Evolutionary conservation across 1,139 yeast genomes (phyloP), one percentile per base, ranked within the genome.

Genomic region (Candida sp.): DNA sequence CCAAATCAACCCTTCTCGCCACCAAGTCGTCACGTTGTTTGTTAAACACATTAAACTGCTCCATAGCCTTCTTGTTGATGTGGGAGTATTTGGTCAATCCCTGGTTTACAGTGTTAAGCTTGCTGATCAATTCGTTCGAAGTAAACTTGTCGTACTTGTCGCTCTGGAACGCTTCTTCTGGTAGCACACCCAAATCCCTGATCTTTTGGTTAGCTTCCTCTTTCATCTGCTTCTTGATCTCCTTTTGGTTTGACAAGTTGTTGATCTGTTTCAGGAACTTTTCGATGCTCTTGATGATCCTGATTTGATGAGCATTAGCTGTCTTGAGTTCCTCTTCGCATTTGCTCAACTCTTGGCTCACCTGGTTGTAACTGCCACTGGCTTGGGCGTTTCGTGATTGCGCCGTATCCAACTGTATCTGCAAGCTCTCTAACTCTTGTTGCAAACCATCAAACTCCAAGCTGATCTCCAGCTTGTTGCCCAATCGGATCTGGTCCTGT

Each of bases 21-120:
- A 78, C 78, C 55, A 92, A 73, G 6, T 85, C 88, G 47, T 84
- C 88, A 51, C 89, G 78, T 65, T 92, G 96, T 54, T 81, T 84
- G 12, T 89, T 83, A 65, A 92, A 93, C 42, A 83, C 85, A 50
- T 79, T 75, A 65, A 80, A 90, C 65, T 94, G 97, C 62, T 93
- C 98, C 59, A 90, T 77, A 0, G 99, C 98, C 63, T 91, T 90
- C 64, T 89, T 90, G 70, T 94, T 94, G 52, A 94, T 90, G 66
- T 91, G 96, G 25, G 84, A 81, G 66, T 83, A 88, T 59, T 84
- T 79, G 39, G 81, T 79, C 43, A 92, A 74, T 34, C 80, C 81
- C 41, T 81, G 82, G 47, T 86, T 84, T 5, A 85, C 80, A 39
- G 70, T 69, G 51, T 83, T 85, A 57, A 91, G 75, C 51, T 80